Evolutionary conservation across 306 rosid species (phyloP), one percentile per base, ranked within the genome.

Genomic region (Gleditsia sinensis): DNA sequence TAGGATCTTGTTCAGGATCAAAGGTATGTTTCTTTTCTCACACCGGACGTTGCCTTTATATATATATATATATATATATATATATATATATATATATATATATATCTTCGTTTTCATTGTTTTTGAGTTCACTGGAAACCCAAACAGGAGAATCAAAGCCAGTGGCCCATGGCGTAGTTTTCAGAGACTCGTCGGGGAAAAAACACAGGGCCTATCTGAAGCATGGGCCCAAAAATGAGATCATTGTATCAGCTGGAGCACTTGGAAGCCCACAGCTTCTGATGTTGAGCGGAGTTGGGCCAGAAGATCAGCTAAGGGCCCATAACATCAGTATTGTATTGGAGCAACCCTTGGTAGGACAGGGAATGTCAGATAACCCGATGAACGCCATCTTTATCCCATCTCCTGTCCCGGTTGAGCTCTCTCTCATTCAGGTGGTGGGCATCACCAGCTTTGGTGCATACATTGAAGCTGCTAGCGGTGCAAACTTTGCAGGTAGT

Each of bases 191-290:
- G 53, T 30, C 6, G 0, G 92, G 93, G 1, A 55, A 0, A 3
- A 77, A 3, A 9, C 96, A 88, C 77, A 79, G n/a, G 60, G 91
- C 96, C 1, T 88, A 84, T 65, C 84, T 90, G 0, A 86, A 62
- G 21, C 33, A 4, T 0, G 79, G 82, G 68, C 23, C 70, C 0
- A 64, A 1, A n/a, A 85, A 27, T 14, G 97, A 89, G 83, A 78
- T 92, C 9, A 83, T 88, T 0, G 28, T 88, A 11, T 86, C 97
- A 9, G 79, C 93, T 0, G 97, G 97, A 6, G 91, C 96, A 2
- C 79, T 92, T 4, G 97, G 96, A 69, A 92, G 97, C 85, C 97
- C 97, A 71, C 96, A 92, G 25, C 80, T 90, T 23, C 42, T 88
- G 0, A 90, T 86, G 93, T 36, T 90, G 62, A 90, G 96, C 75